Base-by-base conservation (phyloP, 306 rosid species). In the Sophora flavescens region DNA sequence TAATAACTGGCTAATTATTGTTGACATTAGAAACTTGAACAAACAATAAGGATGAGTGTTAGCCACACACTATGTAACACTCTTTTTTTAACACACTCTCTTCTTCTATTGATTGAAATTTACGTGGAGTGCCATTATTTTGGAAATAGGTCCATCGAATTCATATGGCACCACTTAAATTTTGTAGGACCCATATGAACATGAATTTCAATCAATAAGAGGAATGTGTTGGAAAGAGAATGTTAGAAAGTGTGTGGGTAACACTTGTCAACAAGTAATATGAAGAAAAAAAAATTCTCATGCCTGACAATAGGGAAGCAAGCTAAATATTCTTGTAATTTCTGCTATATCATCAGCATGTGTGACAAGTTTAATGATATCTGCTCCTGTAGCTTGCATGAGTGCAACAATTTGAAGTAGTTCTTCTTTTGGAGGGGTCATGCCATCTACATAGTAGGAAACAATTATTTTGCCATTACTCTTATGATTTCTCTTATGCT, bases 261-360 rank as follows among this genome's bases (percentile, higher is more conserved):
- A 1, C 22, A 22, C 1, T 22, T 22, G 1, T 22, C 22, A 0
- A 1, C 22, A 22, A 22, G 22, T 39, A 39, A 39, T 39, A 6
- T 39, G 44, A 39, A 39, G 54, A 75, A 10, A 50, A 22, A 22
- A 22, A 0, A 22, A 22, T 0, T 39, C 35, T 33, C 58, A 22
- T 62, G 79, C 89, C 89, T 79, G 82, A 73, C 80, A 75, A 72
- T 14, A 5, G 8, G 81, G 74, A 52, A 86, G 39, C 52, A 83
- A 74, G 54, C 48, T 80, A 66, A 83, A 80, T 54, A 86, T 61
- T 86, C 69, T 83, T 56, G 63, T 48, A 9, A 80, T 42, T 63
- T 86, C 87, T 72, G 84, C 77, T 11, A 83, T 86, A 69, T 78
- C 80, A 58, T 83, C 68, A 18, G 85, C 89, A 72, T 73, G 42